Evolutionary conservation across 768 basidiomycete species (phyloP).

Genomic region (Tricholomella constricta): DNA sequence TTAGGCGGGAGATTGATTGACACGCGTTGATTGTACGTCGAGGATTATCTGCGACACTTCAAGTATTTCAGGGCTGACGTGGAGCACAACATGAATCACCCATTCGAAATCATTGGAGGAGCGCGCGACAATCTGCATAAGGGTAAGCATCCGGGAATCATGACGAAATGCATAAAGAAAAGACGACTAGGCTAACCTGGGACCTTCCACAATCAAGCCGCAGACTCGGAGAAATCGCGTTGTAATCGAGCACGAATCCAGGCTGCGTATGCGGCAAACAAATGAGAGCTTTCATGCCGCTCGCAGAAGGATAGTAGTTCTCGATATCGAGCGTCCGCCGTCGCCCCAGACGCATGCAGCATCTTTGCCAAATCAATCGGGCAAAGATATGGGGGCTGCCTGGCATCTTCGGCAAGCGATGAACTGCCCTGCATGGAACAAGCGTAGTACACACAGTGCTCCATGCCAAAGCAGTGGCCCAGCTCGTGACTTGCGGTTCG

Average conservation of each 20-base stretch:
- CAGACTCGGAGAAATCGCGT: neutral
- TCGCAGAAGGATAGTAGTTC: conserved; percentile 30
- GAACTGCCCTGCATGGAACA: conserved; percentile 40
- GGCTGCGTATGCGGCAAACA: conserved; percentile 20
- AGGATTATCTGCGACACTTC: too few relatives aligned
- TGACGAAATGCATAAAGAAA: too few relatives aligned
- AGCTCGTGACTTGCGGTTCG: conserved; percentile 41
- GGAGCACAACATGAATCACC: too few relatives aligned
- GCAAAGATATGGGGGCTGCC: conserved; percentile 38
- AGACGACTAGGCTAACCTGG: too few relatives aligned
- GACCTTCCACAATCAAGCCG: neutral
- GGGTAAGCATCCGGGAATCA: too few relatives aligned
- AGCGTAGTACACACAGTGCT: conserved; percentile 40
- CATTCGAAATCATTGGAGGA: too few relatives aligned
- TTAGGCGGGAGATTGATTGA: too few relatives aligned
- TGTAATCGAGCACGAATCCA: neutral
- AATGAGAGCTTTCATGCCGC: conserved; percentile 22
- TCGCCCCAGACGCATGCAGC: conserved; percentile 24
- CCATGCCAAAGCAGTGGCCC: conserved; percentile 43
- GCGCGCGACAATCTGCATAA: too few relatives aligned
- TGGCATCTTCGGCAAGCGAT: conserved; percentile 31
- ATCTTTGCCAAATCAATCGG: conserved; percentile 35
- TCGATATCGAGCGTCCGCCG: conserved; percentile 21
- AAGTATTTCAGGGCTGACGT: too few relatives aligned
- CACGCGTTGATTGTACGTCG: too few relatives aligned